phyloP scores from a whole-genome alignment of 1,284 basidiomycete species.

The Sporisorium exsertum region DNA sequence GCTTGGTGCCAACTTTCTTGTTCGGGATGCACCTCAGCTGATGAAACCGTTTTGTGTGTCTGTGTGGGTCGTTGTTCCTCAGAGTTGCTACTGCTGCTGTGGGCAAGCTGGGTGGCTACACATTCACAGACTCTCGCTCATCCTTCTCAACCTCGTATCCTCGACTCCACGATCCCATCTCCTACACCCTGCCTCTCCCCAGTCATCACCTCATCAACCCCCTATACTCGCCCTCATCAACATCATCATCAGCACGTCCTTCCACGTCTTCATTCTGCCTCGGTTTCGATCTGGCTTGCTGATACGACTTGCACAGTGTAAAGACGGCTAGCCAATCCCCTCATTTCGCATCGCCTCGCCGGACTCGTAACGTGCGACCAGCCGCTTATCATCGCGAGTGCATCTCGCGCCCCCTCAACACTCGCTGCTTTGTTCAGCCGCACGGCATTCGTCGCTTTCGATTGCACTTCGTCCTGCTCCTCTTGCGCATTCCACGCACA shows the following conservation, averaged over 20 bases:
- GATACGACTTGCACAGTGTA: background rate
- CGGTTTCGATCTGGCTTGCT: background rate
- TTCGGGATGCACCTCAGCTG: background rate
- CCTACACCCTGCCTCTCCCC: background rate
- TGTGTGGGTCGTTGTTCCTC: background rate
- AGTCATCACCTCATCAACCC: too few relatives aligned
- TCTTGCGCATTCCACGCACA: background rate
- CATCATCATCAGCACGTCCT: background rate
- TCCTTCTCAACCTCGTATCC: background rate
- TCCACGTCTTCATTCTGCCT: background rate
- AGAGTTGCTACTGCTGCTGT: background rate
- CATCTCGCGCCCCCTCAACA: background rate
- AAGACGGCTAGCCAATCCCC: background rate
- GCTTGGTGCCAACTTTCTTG: background rate
- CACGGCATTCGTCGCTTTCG: background rate
- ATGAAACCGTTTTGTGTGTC: background rate
- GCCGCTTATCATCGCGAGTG: background rate
- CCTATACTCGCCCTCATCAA: background rate
- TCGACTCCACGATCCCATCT: background rate
- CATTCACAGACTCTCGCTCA: background rate
- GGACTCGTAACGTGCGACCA: background rate
- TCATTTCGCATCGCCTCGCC: background rate
- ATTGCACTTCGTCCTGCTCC: background rate
- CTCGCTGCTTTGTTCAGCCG: background rate
- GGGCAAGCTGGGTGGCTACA: too few relatives aligned